Conservation (phyloP, 306 rosid genomes). For the Inga laurina region DNA sequence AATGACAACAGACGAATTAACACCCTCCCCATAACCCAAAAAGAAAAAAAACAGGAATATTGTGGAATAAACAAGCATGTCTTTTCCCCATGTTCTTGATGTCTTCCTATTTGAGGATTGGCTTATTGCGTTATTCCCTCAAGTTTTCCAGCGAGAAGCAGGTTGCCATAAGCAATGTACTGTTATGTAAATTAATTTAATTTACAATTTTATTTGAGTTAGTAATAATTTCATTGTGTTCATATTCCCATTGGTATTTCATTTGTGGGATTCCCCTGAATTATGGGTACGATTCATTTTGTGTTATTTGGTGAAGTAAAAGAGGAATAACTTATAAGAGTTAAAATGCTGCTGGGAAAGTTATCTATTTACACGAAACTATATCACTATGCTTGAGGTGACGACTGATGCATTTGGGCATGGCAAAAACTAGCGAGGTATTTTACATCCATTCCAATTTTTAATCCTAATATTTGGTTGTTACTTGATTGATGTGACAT, state of each 20-base stretch:
- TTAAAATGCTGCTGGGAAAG: not conserved
- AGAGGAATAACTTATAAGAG: not conserved
- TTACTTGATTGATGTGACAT: not conserved
- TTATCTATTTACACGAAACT: not conserved
- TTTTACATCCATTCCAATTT: not conserved
- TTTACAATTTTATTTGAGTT: conserved; percentile 9
- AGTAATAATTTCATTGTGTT: conserved; percentile 6
- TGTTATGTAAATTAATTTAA: conserved; percentile 34
- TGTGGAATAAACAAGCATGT: not conserved
- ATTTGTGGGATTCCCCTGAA: not conserved
- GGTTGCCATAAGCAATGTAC: conserved; percentile 30
- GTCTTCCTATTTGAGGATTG: conserved; percentile 16
- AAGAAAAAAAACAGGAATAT: not conserved
- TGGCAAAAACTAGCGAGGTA: not conserved
- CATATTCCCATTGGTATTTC: not conserved
- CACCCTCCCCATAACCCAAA: not conserved
- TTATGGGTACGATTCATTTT: not conserved
- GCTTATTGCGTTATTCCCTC: conserved; percentile 24
- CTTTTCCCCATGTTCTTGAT: conserved; percentile 15
- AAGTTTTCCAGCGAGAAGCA: conserved; percentile 13
- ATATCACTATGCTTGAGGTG: not conserved
- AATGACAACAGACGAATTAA: conserved; percentile 26
- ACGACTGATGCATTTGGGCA: not conserved
- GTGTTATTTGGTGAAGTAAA: not conserved
- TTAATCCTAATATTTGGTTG: not conserved